These are phyloP conservation scores for Tillandsia fasciculata DNA, from an alignment of 176 grass and related monocot species.

Conservation along the genomic window DNA sequence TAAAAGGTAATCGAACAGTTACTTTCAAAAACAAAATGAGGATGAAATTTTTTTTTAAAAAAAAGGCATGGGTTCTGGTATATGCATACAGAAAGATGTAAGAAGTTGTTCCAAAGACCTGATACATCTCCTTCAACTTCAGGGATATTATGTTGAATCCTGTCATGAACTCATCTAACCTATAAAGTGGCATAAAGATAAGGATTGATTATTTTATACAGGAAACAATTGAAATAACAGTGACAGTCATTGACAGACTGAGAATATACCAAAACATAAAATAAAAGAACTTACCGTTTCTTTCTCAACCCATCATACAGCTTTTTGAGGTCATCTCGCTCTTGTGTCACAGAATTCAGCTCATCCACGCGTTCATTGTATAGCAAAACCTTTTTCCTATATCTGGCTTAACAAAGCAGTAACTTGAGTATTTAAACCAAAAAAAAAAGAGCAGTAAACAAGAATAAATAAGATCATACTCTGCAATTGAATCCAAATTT, in stretches of 20 bases:
- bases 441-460: slow-evolving; percentile 8
- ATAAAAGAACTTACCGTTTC: slow-evolving; percentile 36
- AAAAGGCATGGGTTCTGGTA: neutral
- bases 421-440: slow-evolving; percentile 10
- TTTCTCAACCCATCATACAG: slow-evolving; percentile 76
- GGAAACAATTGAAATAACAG: neutral
- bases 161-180: slow-evolving; percentile 96
- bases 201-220: neutral
- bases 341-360: slow-evolving; percentile 69
- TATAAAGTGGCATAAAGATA: slow-evolving; percentile 33
- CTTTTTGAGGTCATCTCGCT: slow-evolving; percentile 88
- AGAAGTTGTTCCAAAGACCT: slow-evolving; percentile 33
- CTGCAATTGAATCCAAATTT: slow-evolving; percentile 95
- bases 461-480: slow-evolving; percentile 40
- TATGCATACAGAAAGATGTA: neutral
- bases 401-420: slow-evolving; percentile 44
- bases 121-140: slow-evolving; percentile 99
- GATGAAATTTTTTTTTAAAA: neutral
- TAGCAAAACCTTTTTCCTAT: slow-evolving; percentile 51
- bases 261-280: neutral
- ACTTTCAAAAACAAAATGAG: neutral
- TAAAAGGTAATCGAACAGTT: neutral
- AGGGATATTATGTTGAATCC: slow-evolving; percentile 94
- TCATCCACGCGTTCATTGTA: slow-evolving; percentile 73
- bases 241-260: slow-evolving; percentile 2